A percentile compares a stretch with the other conserved stretches of the same genome.
These are phyloP conservation scores for Botryotinia convoluta DNA, from an alignment of 2,329 filamentous ascomycete species.

Conservation along the genomic window DNA sequence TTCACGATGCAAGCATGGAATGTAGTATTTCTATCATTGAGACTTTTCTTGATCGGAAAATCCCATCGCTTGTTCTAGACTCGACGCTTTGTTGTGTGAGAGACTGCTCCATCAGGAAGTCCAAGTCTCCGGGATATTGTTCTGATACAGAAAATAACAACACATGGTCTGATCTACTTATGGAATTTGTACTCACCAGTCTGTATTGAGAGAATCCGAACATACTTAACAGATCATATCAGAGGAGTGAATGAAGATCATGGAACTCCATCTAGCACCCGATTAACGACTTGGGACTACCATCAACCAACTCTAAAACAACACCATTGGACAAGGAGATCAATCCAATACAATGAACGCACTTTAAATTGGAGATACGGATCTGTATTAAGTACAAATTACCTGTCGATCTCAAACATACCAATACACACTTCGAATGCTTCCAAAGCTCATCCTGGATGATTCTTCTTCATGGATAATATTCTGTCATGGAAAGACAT, in stretches of 20 bases:
- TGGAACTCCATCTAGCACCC: neutral
- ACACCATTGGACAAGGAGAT: neutral
- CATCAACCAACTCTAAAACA: neutral
- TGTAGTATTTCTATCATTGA: neutral
- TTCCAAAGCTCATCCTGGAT: neutral
- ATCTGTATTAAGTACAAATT: neutral
- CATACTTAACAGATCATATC: neutral
- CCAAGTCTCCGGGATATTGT: neutral
- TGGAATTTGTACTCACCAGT: neutral
- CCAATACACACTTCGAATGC: neutral
- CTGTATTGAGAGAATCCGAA: neutral
- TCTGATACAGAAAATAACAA: neutral
- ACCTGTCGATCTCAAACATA: neutral
- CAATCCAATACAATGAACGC: neutral
- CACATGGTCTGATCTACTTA: neutral
- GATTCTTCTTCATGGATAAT: conserved; percentile 25
- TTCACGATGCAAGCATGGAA: neutral
- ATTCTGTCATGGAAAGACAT: conserved; percentile 35
- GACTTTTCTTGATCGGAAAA: neutral
- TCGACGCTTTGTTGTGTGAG: neutral
- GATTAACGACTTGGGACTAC: neutral
- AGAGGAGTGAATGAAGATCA: neutral
- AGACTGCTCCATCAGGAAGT: neutral
- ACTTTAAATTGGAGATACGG: neutral
- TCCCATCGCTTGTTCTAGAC: conserved; percentile 4